A percentile compares a stretch with the other conserved stretches of the same genome.
phyloP scores from a whole-genome alignment of 129 eudicot genomes.

The Rutidosis leptorrhynchoides region DNA sequence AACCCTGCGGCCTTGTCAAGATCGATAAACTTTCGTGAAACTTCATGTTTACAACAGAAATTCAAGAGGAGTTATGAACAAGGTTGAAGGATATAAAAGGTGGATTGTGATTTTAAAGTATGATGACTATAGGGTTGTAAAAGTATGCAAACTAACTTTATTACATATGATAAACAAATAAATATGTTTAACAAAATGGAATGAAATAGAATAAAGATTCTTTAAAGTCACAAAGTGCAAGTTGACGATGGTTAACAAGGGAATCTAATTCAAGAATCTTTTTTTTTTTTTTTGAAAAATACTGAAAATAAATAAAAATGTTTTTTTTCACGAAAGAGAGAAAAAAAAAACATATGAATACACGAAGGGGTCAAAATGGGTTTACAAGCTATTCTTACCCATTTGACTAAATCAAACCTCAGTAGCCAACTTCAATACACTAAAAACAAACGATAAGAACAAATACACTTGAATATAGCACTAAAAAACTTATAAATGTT shows the following conservation, averaged over 20 bases:
- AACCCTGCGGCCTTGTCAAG: constrained; percentile 71
- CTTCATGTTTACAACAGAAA: constrained; percentile 27
- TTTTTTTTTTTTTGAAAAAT: too few species aligned
- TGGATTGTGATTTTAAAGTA: neutral
- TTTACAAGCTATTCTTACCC: too few species aligned
- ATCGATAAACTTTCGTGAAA: constrained; percentile 58
- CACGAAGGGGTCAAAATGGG: too few species aligned
- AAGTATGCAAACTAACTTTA: constrained; percentile 22
- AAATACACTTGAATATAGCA: too few species aligned
- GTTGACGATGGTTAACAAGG: constrained; percentile 18
- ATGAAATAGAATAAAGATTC: constrained; percentile 31
- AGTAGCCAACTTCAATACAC: too few species aligned
- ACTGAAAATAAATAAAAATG: too few species aligned
- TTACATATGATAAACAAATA: constrained; percentile 35
- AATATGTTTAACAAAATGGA: constrained; percentile 23
- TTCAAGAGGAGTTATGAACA: constrained; percentile 14
- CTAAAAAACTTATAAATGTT: too few species aligned
- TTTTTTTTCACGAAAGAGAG: too few species aligned
- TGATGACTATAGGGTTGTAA: constrained; percentile 27
- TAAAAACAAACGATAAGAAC: too few species aligned
- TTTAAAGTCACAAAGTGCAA: constrained; percentile 29
- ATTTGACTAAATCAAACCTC: too few species aligned
- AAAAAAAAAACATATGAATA: too few species aligned
- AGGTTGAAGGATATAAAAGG: constrained; percentile 9
- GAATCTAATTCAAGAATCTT: constrained; percentile 31